Evolutionary conservation across 129 eudicot genomes (phyloP), one percentile per base, ranked within the genome.

Genomic region (Centaurea solstitialis): DNA sequence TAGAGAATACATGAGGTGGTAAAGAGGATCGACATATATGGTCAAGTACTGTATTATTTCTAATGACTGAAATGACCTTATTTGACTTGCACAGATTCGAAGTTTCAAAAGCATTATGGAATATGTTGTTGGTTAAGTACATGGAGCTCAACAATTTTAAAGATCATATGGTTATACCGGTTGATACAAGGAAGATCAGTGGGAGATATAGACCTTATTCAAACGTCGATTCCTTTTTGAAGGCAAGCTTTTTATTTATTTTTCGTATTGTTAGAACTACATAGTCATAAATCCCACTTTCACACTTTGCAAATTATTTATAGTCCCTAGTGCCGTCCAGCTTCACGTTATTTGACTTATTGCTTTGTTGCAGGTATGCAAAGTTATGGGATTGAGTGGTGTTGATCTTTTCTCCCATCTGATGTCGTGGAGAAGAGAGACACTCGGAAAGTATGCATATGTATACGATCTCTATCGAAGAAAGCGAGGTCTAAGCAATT

Each of bases 341-440:
- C 68, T n/a, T 33, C 17, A 28, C 40, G 4, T 33, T 69, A 17
- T 24, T 28, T 28, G 73, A 28, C 73, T 3, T 70, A 6, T 70
- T 69, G 21, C 18, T 22, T 61, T 45, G 84, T 73, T 74, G 67
- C 79, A 91, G 97, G 79, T 89, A 39, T 89, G 97, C 89, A 89
- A 89, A 82, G 89, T 87, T 74, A 17, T 91, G 87, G 97, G 97
- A 68, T 75, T 91, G 88, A 79, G 84, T 80, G 92, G 89, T 73
- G 89, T 91, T n/a, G 93, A 91, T 80, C 93, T 91, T 73, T 91
- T 91, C 83, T 87, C 97, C 93, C 97, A 8, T 89, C 97, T 7
- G 97, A 91, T 89, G 97, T 91, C 72, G 97, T 89, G 70, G 97
- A 91, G 86, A 89, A 87, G 72, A 87, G 80, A 76, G 76, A 87